phyloP scores from a whole-genome alignment of 805 yeast genomes.

The Wickerhamiella qilinensis region DNA sequence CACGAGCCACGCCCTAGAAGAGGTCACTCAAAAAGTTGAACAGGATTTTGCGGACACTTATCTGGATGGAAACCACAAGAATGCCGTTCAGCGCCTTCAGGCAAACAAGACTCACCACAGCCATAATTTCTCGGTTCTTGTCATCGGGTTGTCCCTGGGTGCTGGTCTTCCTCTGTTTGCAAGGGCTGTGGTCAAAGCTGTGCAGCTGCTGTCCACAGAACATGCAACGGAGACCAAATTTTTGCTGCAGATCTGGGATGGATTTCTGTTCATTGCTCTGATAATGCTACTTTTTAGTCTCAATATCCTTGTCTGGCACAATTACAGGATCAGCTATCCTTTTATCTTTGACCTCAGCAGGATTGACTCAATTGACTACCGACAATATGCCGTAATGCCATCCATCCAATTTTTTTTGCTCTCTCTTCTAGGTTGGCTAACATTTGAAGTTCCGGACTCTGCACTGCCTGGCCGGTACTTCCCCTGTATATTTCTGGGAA shows the following conservation, averaged over 20 bases:
- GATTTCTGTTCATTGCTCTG: slow-evolving; percentile 55
- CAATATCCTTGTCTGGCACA: slow-evolving; percentile 58
- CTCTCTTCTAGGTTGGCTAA: slow-evolving; percentile 54
- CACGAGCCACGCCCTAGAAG: slow-evolving; percentile 51
- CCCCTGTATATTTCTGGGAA: slow-evolving; percentile 64
- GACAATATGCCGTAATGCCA: slow-evolving; percentile 52
- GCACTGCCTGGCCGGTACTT: slow-evolving; percentile 49
- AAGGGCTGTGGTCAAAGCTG: slow-evolving; percentile 39
- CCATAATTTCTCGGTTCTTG: slow-evolving; percentile 30
- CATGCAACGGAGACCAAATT: slow-evolving; percentile 36
- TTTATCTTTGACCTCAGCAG: slow-evolving; percentile 82
- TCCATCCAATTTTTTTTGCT: slow-evolving; percentile 39
- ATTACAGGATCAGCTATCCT: slow-evolving; percentile 67
- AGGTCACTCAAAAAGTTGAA: slow-evolving; percentile 45
- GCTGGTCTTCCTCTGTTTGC: slow-evolving; percentile 50
- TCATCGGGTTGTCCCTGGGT: slow-evolving; percentile 57
- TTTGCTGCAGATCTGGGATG: slow-evolving; percentile 83
- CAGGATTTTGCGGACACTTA: slow-evolving; percentile 48
- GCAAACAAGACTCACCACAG: slow-evolving; percentile 12
- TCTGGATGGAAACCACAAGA: slow-evolving; percentile 56
- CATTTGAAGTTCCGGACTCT: slow-evolving; percentile 56
- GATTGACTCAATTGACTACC: slow-evolving; percentile 44
- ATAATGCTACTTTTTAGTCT: slow-evolving; percentile 47
- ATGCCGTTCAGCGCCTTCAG: slow-evolving; percentile 53
- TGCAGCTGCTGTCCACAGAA: slow-evolving; percentile 23